Base-by-base conservation (phyloP, 768 basidiomycete genomes). In the Rhodotorula kratochvilovae region DNA sequence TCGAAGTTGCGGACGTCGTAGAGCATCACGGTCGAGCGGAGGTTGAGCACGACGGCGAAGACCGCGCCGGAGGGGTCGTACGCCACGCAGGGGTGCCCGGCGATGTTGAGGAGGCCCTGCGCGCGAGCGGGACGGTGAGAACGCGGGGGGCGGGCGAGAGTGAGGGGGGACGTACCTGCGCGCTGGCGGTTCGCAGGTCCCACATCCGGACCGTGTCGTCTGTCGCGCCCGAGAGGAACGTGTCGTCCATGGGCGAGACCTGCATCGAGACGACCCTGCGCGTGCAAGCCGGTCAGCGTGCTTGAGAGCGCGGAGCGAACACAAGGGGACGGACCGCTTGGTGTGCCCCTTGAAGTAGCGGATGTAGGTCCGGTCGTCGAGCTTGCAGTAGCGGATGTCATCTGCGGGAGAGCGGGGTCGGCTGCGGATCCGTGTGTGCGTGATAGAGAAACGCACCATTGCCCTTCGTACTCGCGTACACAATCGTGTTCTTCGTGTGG, bases 321-420 rank as follows among this genome's bases (percentile, higher is more conserved):
- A 21, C n/a, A 25, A 12, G 6, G 11, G 1, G 23, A 73, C 82
- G 57, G 33, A 83, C 84, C 77, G 85, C 46, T 85, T 89, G 75
- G 87, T 92, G 82, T 99, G 96, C 0, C 96, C 96, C 77, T 87
- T 89, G 84, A 96, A 98, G 82, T 99, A 99, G 74, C 89, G 87
- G 43, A 98, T 82, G 80, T 93, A 99, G 79, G 90, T 92, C 84
- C 96, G 97, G 85, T 95, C 92, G 80, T 97, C 92, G 61, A 95
- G 80, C 2, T 91, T 94, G 77, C 95, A 91, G 80, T 97, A 97
- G 56, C 96, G 87, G 75, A 98, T 86, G 1, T 90, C 92, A 79
- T 97, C 76, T 77, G 62, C 10, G 2, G 5, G 13, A 36, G 36
- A 25, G 35, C 16, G 27, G 2, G 3, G n/a, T 33, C 27, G 29